Evolutionary conservation across 805 yeast species (phyloP).

Genomic region (Priceomyces fermenticarens): DNA sequence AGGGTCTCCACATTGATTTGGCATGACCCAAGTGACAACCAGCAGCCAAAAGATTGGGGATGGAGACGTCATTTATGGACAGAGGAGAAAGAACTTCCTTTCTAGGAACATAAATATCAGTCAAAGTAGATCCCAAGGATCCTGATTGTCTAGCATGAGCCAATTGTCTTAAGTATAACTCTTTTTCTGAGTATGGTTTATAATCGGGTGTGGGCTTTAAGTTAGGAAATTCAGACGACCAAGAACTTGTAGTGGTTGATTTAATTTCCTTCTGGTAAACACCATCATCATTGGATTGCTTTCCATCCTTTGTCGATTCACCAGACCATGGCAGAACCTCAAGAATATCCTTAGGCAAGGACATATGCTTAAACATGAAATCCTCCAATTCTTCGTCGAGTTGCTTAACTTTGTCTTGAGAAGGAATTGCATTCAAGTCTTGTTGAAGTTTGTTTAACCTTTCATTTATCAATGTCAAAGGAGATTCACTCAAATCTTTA

Average conservation of each 20-base stretch:
- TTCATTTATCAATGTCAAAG: slow-evolving; percentile 25
- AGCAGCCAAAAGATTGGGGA: slow-evolving; percentile 76
- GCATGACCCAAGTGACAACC: slow-evolving; percentile 96
- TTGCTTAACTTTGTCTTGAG: slow-evolving; percentile 30
- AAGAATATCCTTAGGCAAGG: slow-evolving; percentile 27
- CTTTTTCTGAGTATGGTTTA: slow-evolving; percentile 74
- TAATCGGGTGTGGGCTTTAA: slow-evolving; percentile 57
- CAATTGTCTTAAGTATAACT: slow-evolving; percentile 69
- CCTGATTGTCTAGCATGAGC: slow-evolving; percentile 56
- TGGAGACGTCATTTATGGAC: slow-evolving; percentile 53
- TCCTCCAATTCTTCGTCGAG: slow-evolving; percentile 41
- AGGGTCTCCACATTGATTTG: slow-evolving; percentile 70
- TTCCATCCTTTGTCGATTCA: background rate
- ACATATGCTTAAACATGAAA: slow-evolving; percentile 31
- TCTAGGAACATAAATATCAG: slow-evolving; percentile 67
- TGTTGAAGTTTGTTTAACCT: slow-evolving; percentile 28
- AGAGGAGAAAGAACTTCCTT: slow-evolving; percentile 61
- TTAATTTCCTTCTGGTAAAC: slow-evolving; percentile 16
- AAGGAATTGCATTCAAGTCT: slow-evolving; percentile 25
- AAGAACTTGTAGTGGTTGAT: slow-evolving; percentile 31
- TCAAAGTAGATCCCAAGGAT: slow-evolving; percentile 61
- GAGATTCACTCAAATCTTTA: slow-evolving; percentile 31
- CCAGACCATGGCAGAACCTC: slow-evolving; percentile 35
- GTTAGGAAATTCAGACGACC: slow-evolving; percentile 49
- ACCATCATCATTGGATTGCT: slow-evolving; percentile 7